These are phyloP conservation scores for Favolaschia claudopus DNA, from an alignment of 768 basidiomycete genomes.

Conservation along the genomic window DNA sequence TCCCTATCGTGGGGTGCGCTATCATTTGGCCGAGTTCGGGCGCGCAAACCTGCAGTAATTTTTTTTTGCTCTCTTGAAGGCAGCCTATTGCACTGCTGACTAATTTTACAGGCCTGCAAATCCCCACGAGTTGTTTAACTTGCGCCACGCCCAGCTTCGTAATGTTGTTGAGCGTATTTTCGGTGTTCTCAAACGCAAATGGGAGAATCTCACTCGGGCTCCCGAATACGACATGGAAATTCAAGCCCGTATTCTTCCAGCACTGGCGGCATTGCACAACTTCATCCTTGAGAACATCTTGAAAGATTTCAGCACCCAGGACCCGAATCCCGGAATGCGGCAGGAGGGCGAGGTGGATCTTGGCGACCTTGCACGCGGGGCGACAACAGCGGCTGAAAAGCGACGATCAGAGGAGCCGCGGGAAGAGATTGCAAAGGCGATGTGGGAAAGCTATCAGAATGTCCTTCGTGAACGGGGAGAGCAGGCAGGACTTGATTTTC, in stretches of 20 bases:
- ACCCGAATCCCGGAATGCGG: too few relatives aligned
- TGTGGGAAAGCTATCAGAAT: slow-evolving; percentile 27
- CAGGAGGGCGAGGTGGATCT: too few relatives aligned
- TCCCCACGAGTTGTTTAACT: slow-evolving; percentile 45
- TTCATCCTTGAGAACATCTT: slow-evolving; percentile 26
- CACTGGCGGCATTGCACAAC: slow-evolving; percentile 32
- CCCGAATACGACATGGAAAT: slow-evolving; percentile 23
- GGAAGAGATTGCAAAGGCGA: slow-evolving; percentile 19
- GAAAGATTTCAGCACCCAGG: too few relatives aligned
- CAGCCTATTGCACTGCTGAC: slow-evolving; percentile 9
- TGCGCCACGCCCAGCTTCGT: slow-evolving; percentile 35
- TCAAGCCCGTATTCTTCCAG: slow-evolving; percentile 28
- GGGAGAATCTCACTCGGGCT: slow-evolving; percentile 22
- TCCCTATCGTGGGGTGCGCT: slow-evolving; percentile 32
- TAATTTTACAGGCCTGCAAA: slow-evolving; percentile 37
- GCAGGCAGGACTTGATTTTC: too few relatives aligned
- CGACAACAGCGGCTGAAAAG: not conserved
- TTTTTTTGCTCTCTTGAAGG: slow-evolving; percentile 8
- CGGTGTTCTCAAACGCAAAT: slow-evolving; percentile 24
- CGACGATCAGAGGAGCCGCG: not conserved
- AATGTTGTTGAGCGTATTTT: slow-evolving; percentile 40
- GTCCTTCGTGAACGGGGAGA: not conserved
- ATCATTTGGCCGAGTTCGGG: slow-evolving; percentile 36
- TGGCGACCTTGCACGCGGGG: slow-evolving; percentile 5
- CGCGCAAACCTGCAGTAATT: slow-evolving; percentile 11